Evolutionary conservation across 495 filamentous ascomycete species (phyloP).

Genomic region (Penicillium parvum): DNA sequence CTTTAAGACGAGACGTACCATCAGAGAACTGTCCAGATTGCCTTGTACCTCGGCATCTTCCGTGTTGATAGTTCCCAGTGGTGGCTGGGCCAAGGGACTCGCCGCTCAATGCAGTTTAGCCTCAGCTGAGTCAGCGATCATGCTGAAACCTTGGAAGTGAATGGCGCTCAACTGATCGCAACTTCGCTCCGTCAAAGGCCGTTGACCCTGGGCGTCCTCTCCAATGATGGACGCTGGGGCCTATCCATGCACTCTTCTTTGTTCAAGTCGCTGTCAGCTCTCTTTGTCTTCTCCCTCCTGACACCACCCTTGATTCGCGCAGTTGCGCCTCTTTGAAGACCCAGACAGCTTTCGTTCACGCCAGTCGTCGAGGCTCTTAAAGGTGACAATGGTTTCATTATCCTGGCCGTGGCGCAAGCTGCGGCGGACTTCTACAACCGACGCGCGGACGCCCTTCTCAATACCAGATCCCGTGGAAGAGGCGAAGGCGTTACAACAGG

Average conservation of each 20-base stretch:
- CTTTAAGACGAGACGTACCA: too few species aligned
- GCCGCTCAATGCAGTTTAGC: background rate
- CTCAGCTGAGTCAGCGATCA: background rate
- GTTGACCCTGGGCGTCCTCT: background rate
- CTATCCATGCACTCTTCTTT: background rate
- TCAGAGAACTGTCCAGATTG: too few species aligned
- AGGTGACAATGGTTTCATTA: background rate
- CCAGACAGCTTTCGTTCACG: background rate
- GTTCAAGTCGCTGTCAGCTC: background rate
- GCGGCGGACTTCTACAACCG: background rate
- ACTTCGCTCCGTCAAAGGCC: background rate
- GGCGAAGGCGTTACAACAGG: background rate
- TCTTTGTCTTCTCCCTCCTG: background rate
- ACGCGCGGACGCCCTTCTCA: background rate
- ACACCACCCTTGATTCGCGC: background rate
- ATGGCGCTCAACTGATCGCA: background rate
- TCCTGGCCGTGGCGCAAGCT: slow-evolving; percentile 4
- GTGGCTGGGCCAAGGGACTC: too few species aligned
- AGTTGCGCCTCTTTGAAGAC: background rate
- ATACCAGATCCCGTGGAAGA: background rate
- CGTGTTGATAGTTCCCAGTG: too few species aligned
- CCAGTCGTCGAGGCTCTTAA: background rate
- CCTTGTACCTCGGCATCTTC: too few species aligned
- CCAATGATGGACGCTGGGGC: slow-evolving; percentile 11
- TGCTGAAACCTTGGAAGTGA: background rate